A percentile compares a stretch with the other conserved stretches of the same genome.
These are phyloP conservation scores for Athelia sp. DNA, from an alignment of 1,284 basidiomycete genomes.

Conservation along the genomic window DNA sequence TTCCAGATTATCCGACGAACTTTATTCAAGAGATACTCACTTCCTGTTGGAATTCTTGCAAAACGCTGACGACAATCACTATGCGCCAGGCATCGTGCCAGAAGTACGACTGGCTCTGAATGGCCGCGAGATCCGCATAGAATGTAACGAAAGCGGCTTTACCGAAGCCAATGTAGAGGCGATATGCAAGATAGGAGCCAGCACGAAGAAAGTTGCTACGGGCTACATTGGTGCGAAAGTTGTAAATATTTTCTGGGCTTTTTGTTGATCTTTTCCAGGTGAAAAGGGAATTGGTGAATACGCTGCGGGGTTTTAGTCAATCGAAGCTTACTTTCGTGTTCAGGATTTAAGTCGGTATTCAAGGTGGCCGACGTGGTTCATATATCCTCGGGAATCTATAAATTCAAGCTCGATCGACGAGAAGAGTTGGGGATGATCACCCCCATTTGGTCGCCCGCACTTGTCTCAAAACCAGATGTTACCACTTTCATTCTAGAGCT, in stretches of 20 bases:
- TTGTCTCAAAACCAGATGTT: slow-evolving; percentile 9
- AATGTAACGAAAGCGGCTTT: slow-evolving; percentile 20
- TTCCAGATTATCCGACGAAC: slow-evolving; percentile 15
- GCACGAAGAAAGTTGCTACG: slow-evolving; percentile 15
- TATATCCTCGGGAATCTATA: slow-evolving; percentile 13
- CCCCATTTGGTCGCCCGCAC: slow-evolving; percentile 9
- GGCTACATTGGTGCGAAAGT: slow-evolving; percentile 19
- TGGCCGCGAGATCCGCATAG: slow-evolving; percentile 6
- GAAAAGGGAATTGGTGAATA: slow-evolving; percentile 21
- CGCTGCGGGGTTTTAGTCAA: too few species aligned
- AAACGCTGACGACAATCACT: slow-evolving; percentile 21
- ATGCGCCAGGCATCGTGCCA: slow-evolving; percentile 7
- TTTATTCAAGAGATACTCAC: slow-evolving; percentile 18
- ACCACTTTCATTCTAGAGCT: slow-evolving; percentile 17
- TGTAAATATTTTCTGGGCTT: not conserved
- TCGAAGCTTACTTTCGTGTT: not conserved
- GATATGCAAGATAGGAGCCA: slow-evolving; percentile 17
- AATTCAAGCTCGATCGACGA: slow-evolving; percentile 15
- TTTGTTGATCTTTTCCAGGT: slow-evolving; percentile 9
- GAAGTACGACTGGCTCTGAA: slow-evolving; percentile 11
- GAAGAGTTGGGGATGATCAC: slow-evolving; percentile 18
- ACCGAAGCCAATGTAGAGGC: slow-evolving; percentile 14
- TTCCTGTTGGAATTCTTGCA: slow-evolving; percentile 20
- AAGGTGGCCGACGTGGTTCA: slow-evolving; percentile 16
- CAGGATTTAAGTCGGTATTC: slow-evolving; percentile 21